Percentiles rank a stretch among this genome's conserved stretches.
These are phyloP conservation scores for Penicillium daleae DNA, from an alignment of 495 filamentous ascomycete genomes.

Conservation along the genomic window DNA sequence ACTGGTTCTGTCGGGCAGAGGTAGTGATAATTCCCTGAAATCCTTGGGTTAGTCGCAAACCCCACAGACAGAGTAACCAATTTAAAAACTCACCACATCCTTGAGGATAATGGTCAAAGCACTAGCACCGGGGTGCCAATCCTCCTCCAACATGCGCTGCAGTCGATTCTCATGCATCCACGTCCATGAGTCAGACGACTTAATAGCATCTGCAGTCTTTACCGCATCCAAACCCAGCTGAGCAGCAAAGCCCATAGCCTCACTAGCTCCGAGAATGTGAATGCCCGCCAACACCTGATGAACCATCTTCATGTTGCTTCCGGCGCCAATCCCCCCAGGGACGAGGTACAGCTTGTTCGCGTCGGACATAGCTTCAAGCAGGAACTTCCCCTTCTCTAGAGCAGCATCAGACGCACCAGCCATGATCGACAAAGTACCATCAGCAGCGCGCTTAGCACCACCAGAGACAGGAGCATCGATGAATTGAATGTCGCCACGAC, in stretches of 20 bases:
- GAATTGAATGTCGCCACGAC: constrained; percentile 66
- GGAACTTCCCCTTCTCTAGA: constrained; percentile 57
- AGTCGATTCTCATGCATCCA: constrained; percentile 85
- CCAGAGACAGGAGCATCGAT: constrained; percentile 80
- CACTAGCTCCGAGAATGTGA: constrained; percentile 72
- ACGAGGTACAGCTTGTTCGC: constrained; percentile 72
- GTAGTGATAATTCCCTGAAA: constrained; percentile 72
- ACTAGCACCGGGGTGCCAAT: constrained; percentile 65
- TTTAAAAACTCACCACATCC: constrained; percentile 59
- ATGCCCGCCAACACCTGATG: constrained; percentile 81
- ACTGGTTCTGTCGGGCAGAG: constrained; percentile 60
- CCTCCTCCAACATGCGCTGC: constrained; percentile 68
- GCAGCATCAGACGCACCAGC: constrained; percentile 64
- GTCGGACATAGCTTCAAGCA: constrained; percentile 66
- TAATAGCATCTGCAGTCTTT: constrained; percentile 58
- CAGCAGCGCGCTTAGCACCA: constrained; percentile 71
- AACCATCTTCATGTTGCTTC: constrained; percentile 88
- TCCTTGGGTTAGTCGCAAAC: background rate
- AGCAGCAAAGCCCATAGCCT: constrained; percentile 74
- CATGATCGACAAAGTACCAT: constrained; percentile 82
- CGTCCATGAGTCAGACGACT: constrained; percentile 63
- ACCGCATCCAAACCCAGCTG: constrained; percentile 66
- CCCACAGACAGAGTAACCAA: background rate
- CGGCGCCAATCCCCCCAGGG: constrained; percentile 70
- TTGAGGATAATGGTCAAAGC: constrained; percentile 80